Base-by-base conservation (phyloP, 345 rosid genomes). In the Gossypium bickii region DNA sequence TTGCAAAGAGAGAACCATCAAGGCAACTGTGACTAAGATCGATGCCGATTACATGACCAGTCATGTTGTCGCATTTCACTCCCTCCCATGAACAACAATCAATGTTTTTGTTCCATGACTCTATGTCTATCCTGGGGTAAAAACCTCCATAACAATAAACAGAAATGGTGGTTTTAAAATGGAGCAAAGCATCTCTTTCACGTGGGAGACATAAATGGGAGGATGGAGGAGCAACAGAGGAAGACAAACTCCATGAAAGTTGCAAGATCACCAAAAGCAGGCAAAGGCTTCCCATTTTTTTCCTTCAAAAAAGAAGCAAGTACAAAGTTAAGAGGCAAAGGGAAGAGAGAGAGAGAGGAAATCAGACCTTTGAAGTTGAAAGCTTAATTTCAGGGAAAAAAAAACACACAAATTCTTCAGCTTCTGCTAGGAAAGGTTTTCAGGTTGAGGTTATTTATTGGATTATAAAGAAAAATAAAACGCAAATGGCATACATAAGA, bases 81-180 rank as follows among this genome's bases (percentile, higher is more conserved):
- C 85, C 83, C 66, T 73, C 76, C 78, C 83, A 78, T 16, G 25
- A 80, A 62, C 83, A 84, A 60, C 85, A 80, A 74, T 82, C 78
- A 0, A 12, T 56, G 5, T 58, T 81, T 5, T 59, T 38, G 2
- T 56, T 74, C 83, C 79, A 83, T 1, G 75, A 71, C 2, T n/a
- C 58, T 2, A 8, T 82, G 38, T 29, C 38, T 29, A 29, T 29
- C 25, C 53, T 52, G 0, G 76, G 56, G 56, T 52, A 13, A 3
- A 1, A 16, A 15, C 2, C 60, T 12, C 1, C 3, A 27, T 27
- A n/a, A 2, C 24, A 18, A 57, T 9, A 9, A 18, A 11, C 60
- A 20, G 22, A 18, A 18, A 56, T n/a, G 60, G 59, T 8, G 60
- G 18, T 20, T 9, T n/a, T 56, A 56, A 56, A 56, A 7, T 57